phyloP scores from a whole-genome alignment of 345 rosid species.

The Zanthoxylum bungeanum region DNA sequence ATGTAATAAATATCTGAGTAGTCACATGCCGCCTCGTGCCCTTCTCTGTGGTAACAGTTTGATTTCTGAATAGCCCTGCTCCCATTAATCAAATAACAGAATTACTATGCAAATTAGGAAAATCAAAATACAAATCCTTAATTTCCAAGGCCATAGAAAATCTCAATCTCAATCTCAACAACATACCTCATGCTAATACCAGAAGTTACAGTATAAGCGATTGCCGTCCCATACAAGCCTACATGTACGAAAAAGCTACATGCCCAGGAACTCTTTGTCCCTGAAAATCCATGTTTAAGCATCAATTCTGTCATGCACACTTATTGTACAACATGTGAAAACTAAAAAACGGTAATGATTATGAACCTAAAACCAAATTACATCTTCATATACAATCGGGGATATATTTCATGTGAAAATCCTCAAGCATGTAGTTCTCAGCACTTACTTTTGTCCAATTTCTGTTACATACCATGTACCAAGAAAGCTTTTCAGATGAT shows the following conservation, averaged over 20 bases:
- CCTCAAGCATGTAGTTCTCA: not conserved
- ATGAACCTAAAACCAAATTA: not conserved
- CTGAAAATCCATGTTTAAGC: slow-evolving; percentile 25
- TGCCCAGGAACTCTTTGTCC: slow-evolving; percentile 28
- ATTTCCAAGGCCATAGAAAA: not conserved
- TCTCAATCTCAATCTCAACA: not conserved
- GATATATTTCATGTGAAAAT: not conserved
- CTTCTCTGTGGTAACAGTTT: slow-evolving; percentile 45
- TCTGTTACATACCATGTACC: not conserved
- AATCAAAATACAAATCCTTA: not conserved
- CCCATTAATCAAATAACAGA: not conserved
- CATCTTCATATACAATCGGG: not conserved
- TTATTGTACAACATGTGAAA: not conserved
- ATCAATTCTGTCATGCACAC: not conserved
- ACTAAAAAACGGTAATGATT: not conserved
- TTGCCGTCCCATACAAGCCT: slow-evolving; percentile 39
- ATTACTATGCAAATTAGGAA: not conserved
- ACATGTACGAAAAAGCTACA: slow-evolving; percentile 35
- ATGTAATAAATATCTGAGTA: slow-evolving; percentile 33
- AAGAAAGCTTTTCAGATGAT: no score
- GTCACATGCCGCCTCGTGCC: slow-evolving; percentile 40
- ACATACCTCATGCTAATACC: slow-evolving; percentile 48
- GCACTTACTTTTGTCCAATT: not conserved
- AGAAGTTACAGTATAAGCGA: slow-evolving; percentile 49
- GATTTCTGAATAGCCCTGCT: slow-evolving; percentile 52